Evolutionary conservation across 1,139 yeast species (phyloP).

Genomic region (Taiozyma sp.): DNA sequence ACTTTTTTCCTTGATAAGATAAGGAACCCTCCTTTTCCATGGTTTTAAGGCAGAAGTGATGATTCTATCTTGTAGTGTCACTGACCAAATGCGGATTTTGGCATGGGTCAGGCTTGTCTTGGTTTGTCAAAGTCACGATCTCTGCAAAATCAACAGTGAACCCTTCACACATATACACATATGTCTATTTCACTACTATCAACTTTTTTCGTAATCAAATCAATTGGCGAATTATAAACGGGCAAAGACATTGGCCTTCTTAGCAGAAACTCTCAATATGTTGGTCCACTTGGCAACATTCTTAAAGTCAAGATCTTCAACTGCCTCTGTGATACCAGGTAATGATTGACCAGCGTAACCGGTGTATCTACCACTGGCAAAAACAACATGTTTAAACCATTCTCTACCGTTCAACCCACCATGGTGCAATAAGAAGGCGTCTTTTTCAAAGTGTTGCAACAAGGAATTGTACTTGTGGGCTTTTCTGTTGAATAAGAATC

Average conservation of each 20-base stretch:
- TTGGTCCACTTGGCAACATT: slow-evolving; percentile 54
- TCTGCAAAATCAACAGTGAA: too few relatives aligned
- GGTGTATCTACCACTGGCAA: slow-evolving; percentile 78
- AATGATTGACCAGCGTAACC: slow-evolving; percentile 82
- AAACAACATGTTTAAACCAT: slow-evolving; percentile 87
- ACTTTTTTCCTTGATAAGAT: background rate
- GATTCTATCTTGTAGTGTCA: too few relatives aligned
- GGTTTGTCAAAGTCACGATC: too few relatives aligned
- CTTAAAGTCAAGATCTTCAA: slow-evolving; percentile 58
- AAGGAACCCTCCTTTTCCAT: background rate
- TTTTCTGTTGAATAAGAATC: slow-evolving; percentile 22
- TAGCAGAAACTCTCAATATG: slow-evolving; percentile 36
- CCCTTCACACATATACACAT: too few relatives aligned
- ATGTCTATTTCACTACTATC: too few relatives aligned
- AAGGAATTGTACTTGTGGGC: slow-evolving; percentile 33
- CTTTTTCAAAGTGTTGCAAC: slow-evolving; percentile 56
- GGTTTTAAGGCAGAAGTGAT: too few relatives aligned
- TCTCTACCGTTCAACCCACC: slow-evolving; percentile 61
- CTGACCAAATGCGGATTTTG: too few relatives aligned
- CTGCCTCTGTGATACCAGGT: slow-evolving; percentile 76
- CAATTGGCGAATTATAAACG: background rate
- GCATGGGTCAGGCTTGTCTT: too few relatives aligned
- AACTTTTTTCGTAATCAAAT: background rate
- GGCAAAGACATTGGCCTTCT: slow-evolving; percentile 10
- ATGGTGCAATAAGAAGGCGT: slow-evolving; percentile 48